phyloP scores from a whole-genome alignment of 1,284 basidiomycete species.

The Ceratobasidium sp. region DNA sequence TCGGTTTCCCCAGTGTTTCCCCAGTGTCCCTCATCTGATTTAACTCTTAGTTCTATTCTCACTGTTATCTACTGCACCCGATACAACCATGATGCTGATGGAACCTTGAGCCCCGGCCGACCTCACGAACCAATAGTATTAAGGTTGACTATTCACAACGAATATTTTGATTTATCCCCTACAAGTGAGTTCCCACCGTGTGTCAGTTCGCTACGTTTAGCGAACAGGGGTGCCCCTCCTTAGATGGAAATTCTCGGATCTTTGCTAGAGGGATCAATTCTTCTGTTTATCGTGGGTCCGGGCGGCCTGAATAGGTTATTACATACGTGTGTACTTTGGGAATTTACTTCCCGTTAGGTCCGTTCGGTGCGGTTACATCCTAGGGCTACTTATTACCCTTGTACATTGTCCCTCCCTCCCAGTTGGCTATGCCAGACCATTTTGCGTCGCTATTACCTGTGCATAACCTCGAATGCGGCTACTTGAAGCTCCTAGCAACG shows the following conservation, averaged over 20 bases:
- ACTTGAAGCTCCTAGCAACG: conserved; percentile 9
- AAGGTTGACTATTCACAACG: too few relatives aligned
- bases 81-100: neutral
- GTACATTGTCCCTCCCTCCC: neutral
- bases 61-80: neutral
- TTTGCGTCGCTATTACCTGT: neutral
- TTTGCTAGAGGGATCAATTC: neutral
- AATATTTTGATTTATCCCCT: neutral
- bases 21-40: too few relatives aligned
- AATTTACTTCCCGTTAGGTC: conserved; percentile 9
- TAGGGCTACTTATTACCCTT: neutral
- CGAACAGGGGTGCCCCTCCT: neutral
- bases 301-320: neutral
- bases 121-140: neutral
- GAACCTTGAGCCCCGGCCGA: neutral
- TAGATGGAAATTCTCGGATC: conserved; percentile 34
- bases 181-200: conserved; percentile 31
- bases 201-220: conserved; percentile 5
- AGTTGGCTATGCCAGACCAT: neutral
- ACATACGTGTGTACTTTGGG: conserved; percentile 1
- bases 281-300: conserved; percentile 12
- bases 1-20: too few relatives aligned
- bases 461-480: neutral
- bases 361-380: conserved; percentile 9
- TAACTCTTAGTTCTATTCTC: too few relatives aligned